These are phyloP conservation scores for Penstemon newberryi DNA, from an alignment of 257 asterid genomes.

Conservation along the genomic window DNA sequence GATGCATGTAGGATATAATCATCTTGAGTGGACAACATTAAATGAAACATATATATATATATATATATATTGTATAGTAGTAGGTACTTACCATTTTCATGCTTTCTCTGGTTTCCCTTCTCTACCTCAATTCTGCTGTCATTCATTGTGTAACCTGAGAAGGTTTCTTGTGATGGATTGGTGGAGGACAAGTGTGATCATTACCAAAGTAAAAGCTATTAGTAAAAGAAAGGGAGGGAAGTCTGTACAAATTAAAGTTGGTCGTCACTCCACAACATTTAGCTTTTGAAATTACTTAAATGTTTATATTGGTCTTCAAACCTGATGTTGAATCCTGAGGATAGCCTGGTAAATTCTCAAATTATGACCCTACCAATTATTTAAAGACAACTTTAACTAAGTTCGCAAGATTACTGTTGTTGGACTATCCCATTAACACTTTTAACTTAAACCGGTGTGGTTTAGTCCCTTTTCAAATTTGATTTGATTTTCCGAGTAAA, in stretches of 20 bases:
- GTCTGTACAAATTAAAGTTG: constrained; percentile 69
- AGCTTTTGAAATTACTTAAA: constrained; percentile 33
- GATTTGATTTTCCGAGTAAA: no score
- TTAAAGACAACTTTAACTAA: constrained; percentile 35
- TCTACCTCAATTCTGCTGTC: not conserved
- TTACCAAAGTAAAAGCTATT: constrained; percentile 52
- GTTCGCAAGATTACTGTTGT: constrained; percentile 32
- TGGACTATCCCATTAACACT: constrained; percentile 27
- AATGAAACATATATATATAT: not conserved
- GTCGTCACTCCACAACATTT: constrained; percentile 36
- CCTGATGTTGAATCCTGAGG: constrained; percentile 28
- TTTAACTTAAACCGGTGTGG: not conserved
- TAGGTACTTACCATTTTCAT: constrained; percentile 39
- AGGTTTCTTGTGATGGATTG: constrained; percentile 22
- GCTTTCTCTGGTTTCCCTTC: constrained; percentile 26
- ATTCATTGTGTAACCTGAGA: constrained; percentile 20
- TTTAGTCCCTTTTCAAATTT: not conserved
- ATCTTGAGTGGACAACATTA: not conserved
- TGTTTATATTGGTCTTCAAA: constrained; percentile 17
- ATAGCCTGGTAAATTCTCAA: constrained; percentile 32
- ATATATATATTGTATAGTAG: not conserved
- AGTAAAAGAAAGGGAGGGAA: constrained; percentile 67
- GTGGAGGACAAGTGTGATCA: constrained; percentile 59
- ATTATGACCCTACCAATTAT: constrained; percentile 36
- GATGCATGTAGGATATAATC: constrained; percentile 11